A percentile compares a stretch with the other conserved stretches of the same genome.
Conservation (phyloP, 1,284 basidiomycete species). For the Cryptococcus sp. region DNA sequence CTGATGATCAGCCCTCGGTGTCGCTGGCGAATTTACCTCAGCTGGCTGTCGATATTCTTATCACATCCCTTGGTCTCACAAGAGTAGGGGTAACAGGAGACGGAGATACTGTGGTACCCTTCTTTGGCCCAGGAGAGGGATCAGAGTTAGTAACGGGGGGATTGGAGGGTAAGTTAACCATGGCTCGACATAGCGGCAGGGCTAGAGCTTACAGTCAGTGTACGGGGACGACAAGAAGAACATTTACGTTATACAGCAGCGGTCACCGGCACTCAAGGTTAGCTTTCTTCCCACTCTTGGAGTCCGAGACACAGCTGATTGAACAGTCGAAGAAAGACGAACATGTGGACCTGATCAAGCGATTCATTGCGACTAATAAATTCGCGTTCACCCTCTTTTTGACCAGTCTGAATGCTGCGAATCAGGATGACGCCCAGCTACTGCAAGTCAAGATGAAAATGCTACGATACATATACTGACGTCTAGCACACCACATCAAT, state of each 20-base stretch:
- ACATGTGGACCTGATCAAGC: slow-evolving; percentile 58
- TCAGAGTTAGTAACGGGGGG: slow-evolving; percentile 63
- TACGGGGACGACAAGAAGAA: slow-evolving; percentile 56
- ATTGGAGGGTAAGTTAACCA: slow-evolving; percentile 59
- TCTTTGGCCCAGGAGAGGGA: slow-evolving; percentile 62
- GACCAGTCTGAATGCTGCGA: slow-evolving; percentile 67
- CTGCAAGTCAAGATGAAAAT: slow-evolving; percentile 47
- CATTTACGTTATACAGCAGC: slow-evolving; percentile 64
- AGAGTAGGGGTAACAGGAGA: slow-evolving; percentile 59
- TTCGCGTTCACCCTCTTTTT: slow-evolving; percentile 59
- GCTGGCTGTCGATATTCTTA: slow-evolving; percentile 66
- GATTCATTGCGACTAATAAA: slow-evolving; percentile 55
- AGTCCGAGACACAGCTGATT: slow-evolving; percentile 4
- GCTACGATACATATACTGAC: background rate
- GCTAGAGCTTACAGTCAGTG: slow-evolving; percentile 49
- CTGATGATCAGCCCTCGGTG: slow-evolving; percentile 60
- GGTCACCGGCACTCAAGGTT: slow-evolving; percentile 72
- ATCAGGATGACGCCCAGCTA: slow-evolving; percentile 70
- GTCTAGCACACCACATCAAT: slow-evolving; percentile 22
- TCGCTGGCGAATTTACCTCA: slow-evolving; percentile 74
- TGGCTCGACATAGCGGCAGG: background rate
- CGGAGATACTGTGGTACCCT: slow-evolving; percentile 61
- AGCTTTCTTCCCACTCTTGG: slow-evolving; percentile 8
- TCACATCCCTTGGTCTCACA: slow-evolving; percentile 59
- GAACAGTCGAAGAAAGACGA: slow-evolving; percentile 59